These are phyloP conservation scores for Dendrocalamus latiflorus DNA, from an alignment of 202 grass and related monocot genomes.

Conservation along the genomic window DNA sequence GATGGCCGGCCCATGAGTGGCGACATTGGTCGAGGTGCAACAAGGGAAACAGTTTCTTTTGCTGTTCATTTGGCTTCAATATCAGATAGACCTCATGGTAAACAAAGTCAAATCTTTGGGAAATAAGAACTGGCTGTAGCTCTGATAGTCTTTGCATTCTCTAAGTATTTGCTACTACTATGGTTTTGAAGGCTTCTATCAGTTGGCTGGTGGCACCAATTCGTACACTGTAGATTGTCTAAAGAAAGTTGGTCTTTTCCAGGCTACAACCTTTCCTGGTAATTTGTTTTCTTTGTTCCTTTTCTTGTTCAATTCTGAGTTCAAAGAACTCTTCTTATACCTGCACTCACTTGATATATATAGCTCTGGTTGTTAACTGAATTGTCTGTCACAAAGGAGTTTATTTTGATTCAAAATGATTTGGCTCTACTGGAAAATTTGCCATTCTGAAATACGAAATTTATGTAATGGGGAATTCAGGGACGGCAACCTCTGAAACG, in stretches of 20 bases:
- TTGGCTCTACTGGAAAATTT: not conserved
- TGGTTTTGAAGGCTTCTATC: slow-evolving; percentile 82
- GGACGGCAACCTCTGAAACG: not conserved
- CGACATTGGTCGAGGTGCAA: slow-evolving; percentile 87
- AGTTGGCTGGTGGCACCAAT: slow-evolving; percentile 88
- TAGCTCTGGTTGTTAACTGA: not conserved
- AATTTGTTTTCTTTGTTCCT: slow-evolving; percentile 9
- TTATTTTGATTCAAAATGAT: not conserved
- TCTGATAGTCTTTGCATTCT: not conserved
- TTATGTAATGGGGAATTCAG: no score
- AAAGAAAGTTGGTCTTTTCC: slow-evolving; percentile 74
- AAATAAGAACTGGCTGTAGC: not conserved
- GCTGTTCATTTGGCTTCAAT: slow-evolving; percentile 60
- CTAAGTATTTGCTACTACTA: slow-evolving; percentile 13
- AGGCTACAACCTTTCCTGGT: slow-evolving; percentile 34
- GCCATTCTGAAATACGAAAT: slow-evolving; percentile 13
- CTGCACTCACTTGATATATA: not conserved
- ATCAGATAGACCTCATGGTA: slow-evolving; percentile 71
- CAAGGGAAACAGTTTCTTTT: slow-evolving; percentile 78
- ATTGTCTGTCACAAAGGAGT: not conserved
- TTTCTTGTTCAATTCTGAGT: not conserved
- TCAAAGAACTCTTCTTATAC: not conserved
- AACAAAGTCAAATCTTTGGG: not conserved
- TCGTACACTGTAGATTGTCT: slow-evolving; percentile 65
- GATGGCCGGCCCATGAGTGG: slow-evolving; percentile 94